These are phyloP conservation scores for Trichoderma gracile DNA, from an alignment of 2,329 filamentous ascomycete genomes.

Conservation along the genomic window DNA sequence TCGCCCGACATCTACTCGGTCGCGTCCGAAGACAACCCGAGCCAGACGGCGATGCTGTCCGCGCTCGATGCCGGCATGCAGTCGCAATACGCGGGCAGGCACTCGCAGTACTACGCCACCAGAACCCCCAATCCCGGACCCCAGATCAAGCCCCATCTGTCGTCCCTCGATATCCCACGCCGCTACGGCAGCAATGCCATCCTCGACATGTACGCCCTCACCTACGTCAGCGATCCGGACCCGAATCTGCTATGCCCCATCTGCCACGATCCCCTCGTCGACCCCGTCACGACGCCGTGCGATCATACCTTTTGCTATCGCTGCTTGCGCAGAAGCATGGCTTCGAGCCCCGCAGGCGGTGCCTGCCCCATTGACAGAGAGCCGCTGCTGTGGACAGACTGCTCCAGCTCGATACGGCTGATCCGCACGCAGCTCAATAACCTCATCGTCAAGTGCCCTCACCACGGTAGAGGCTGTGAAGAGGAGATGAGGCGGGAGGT, in stretches of 20 bases:
- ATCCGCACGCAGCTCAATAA: constrained; percentile 62
- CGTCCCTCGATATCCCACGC: constrained; percentile 43
- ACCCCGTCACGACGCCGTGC: constrained; percentile 62
- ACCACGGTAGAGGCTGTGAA: constrained; percentile 52
- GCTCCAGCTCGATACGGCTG: constrained; percentile 48
- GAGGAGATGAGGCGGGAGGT: constrained; percentile 53
- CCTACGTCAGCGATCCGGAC: constrained; percentile 48
- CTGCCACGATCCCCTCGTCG: constrained; percentile 61
- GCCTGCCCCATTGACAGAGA: constrained; percentile 62
- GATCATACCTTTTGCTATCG: constrained; percentile 65
- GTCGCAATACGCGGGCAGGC: constrained; percentile 14
- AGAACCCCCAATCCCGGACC: constrained; percentile 4
- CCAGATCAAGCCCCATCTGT: constrained; percentile 37
- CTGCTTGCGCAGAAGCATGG: constrained; percentile 52
- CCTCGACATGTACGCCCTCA: constrained; percentile 50
- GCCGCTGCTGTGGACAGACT: constrained; percentile 42
- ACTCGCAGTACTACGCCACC: constrained; percentile 19
- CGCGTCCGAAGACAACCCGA: constrained; percentile 8
- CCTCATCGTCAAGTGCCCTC: constrained; percentile 60
- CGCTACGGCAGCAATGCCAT: constrained; percentile 42
- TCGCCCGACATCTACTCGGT: constrained; percentile 18
- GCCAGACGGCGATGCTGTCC: constrained; percentile 16
- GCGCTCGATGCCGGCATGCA: constrained; percentile 5
- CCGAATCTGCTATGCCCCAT: constrained; percentile 55
- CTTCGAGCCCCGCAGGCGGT: constrained; percentile 43